A percentile compares a stretch with the other conserved stretches of the same genome.
These are phyloP conservation scores for Arachis hypogaea DNA, from an alignment of 306 rosid species.

Conservation along the genomic window DNA sequence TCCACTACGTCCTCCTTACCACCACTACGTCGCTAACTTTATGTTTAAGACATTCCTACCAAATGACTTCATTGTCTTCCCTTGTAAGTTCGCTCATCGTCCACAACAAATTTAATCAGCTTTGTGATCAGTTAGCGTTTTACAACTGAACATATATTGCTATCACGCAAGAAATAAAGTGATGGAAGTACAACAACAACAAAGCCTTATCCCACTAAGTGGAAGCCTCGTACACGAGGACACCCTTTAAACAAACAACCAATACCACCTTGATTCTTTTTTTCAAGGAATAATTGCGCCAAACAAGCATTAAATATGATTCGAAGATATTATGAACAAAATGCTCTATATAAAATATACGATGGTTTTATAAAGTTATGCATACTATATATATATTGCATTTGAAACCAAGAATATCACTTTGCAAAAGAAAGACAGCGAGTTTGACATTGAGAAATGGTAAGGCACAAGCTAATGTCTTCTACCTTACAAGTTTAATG, in stretches of 20 bases:
- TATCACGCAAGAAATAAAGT: constrained; percentile 6
- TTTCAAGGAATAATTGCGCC: neutral
- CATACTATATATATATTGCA: neutral
- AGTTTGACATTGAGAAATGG: neutral
- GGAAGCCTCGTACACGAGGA: too few species aligned
- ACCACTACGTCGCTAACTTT: too few species aligned
- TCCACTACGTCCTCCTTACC: too few species aligned
- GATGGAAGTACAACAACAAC: neutral
- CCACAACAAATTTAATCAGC: too few species aligned
- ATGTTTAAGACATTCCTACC: too few species aligned
- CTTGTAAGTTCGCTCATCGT: too few species aligned
- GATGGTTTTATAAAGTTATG: neutral
- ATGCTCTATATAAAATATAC: too few species aligned
- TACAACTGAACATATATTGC: constrained; percentile 10
- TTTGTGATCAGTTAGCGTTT: too few species aligned
- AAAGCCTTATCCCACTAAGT: neutral
- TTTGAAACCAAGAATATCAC: neutral
- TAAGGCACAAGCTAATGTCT: neutral
- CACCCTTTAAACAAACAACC: neutral
- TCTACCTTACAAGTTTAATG: too few species aligned
- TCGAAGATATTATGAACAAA: neutral
- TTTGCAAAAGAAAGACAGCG: neutral
- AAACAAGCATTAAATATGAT: neutral
- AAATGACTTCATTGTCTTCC: too few species aligned
- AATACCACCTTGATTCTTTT: constrained; percentile 1